Evolutionary conservation across 2,329 filamentous ascomycete genomes (phyloP), one percentile per base, ranked within the genome.

Genomic region (Capronia epimyces): DNA sequence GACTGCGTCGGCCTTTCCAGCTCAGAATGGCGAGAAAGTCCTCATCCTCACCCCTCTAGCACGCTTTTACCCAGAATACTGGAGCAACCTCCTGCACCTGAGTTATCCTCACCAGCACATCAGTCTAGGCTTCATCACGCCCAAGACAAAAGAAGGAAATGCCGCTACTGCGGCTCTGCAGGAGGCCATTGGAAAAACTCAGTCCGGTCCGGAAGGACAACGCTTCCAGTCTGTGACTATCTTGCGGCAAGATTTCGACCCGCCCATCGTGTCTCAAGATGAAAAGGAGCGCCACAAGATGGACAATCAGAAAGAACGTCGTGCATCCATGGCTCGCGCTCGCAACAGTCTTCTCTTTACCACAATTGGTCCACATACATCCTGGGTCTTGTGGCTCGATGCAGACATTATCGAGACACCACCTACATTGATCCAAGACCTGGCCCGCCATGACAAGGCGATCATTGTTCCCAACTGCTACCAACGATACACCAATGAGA

Each of bases 351-450:
- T 98, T 7, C 79, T 98, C 22, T 98, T 97, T 73, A 96, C 93
- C 7, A 97, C 91, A 0, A 75, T 98, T 8, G 90, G 91, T 1
- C 90, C 90, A 0, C 79, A 82, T 10, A 96, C 89, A 0, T 93
- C 89, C 0, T 98, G 93, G 93, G 90, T 98, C 27, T 77, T 98
- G 20, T 98, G 93, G 93, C 77, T 98, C 24, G 93, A 98, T 66
- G 80, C 84, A 31, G 93, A 98, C 67, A 86, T 98, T 57, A 67
- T 98, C 60, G 93, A 98, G 72, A 89, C 88, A 3, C 93, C 91
- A 0, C 74, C 82, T 0, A 79, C 82, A 2, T 74, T 98, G 44
- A 95, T 98, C 60, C 89, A 98, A 67, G 93, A 98, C 65, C 80
- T 98, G 16, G 90, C 93, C 2, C 71, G 75, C 7, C 88, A 94